Base-by-base conservation (phyloP, 768 basidiomycete genomes). In the Xerocomellus intermedius region DNA sequence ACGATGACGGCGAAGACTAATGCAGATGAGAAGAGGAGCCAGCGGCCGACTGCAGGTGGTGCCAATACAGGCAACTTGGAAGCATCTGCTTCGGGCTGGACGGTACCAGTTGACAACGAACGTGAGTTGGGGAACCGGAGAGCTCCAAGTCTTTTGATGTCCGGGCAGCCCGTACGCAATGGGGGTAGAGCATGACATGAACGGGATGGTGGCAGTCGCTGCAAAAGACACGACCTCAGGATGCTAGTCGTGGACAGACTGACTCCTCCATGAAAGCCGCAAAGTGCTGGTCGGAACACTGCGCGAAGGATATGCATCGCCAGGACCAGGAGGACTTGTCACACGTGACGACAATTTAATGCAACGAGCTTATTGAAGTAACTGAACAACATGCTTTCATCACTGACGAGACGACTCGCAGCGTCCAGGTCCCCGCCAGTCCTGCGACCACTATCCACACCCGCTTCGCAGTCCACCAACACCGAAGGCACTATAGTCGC, bases 1-100 rank as follows among this genome's bases (percentile, higher is more conserved):
- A 98, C 87, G 63, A 98, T 86, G 67, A 99, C 91, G 19, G 85
- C 87, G 60, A 98, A 88, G 22, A 96, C 93, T 32, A 99, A 76
- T 5, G 82, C 83, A 1, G 94, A 89, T 16, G 93, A 95, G 48
- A 81, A 68, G 65, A 95, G 79, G 17, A 99, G 82, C 94, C 96
- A 98, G 55, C 80, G 77, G 8, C 86, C 89, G 12, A 96, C 89
- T 7, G 82, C 74, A 0, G 84, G 85, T 7, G 86, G 74, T 5
- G 91, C 79, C 17, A 91, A 78, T 9, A 84, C 72, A 0, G 85
- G 87, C 3, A 83, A 67, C 42, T 65, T 72, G 17, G 74, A 47
- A 21, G 65, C 56, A 38, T 54, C 50, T 45, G 43, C 52, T 35
- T 42, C 49, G 12, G 59, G 19, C 47, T 39, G 60, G 63, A 55